A percentile compares a stretch with the other conserved stretches of the same genome.
phyloP scores from a whole-genome alignment of 2,329 filamentous ascomycete genomes.

The Tolypocladium cylindrosporum region DNA sequence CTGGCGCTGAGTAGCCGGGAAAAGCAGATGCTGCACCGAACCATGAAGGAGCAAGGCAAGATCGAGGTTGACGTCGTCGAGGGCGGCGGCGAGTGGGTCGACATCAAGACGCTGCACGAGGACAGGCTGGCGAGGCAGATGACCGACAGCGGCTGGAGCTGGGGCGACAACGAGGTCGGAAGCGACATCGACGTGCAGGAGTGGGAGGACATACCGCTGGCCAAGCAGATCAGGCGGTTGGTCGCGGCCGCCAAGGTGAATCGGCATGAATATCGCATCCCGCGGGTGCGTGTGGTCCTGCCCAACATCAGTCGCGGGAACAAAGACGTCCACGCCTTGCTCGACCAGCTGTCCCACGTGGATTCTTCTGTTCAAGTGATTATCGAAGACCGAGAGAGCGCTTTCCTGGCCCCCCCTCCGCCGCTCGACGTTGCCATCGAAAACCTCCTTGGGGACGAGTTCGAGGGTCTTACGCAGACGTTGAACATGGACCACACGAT shows the following conservation, averaged over 20 bases:
- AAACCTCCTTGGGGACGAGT: constrained; percentile 20
- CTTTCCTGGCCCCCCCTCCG: constrained; percentile 15
- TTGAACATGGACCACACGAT: constrained; percentile 32
- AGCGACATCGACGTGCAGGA: constrained; percentile 21
- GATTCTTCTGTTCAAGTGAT: constrained; percentile 20
- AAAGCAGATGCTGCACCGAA: constrained; percentile 18
- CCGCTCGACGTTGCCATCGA: constrained; percentile 15
- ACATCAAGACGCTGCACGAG: constrained; percentile 17
- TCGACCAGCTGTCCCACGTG: constrained; percentile 18
- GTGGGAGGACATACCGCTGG: constrained; percentile 23
- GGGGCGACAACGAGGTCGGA: constrained; percentile 23
- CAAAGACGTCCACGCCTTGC: constrained; percentile 19
- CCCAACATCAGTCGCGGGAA: constrained; percentile 19
- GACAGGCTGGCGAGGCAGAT: constrained; percentile 27
- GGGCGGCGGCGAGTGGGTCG: constrained; percentile 23
- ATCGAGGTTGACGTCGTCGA: constrained; percentile 26
- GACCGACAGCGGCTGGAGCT: constrained; percentile 30
- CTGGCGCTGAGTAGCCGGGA: constrained; percentile 12
- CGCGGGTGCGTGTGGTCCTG: constrained; percentile 24
- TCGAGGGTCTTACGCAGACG: constrained; percentile 21
- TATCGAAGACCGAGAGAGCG: constrained; percentile 18
- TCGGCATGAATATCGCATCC: constrained; percentile 25
- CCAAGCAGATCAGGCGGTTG: constrained; percentile 20
- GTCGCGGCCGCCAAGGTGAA: constrained; percentile 25
- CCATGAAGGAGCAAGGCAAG: constrained; percentile 21